Evolutionary conservation across 179 eudicot genomes (phyloP).

Genomic region (Silene coronaria): DNA sequence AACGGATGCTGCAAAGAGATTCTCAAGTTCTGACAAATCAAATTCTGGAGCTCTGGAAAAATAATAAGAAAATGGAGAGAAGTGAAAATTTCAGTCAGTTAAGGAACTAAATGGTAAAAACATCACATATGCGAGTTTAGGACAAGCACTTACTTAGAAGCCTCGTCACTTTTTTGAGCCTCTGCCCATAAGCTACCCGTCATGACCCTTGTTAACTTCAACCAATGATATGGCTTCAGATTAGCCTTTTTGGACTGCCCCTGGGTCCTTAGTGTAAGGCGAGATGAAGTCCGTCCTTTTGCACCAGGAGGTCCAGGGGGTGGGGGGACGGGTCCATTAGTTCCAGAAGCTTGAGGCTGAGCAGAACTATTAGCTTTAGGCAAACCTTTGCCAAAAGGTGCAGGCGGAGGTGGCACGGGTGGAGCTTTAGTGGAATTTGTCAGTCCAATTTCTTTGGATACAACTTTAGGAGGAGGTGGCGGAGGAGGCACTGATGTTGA

Average conservation of each 20-base stretch:
- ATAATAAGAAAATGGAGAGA: slow-evolving; percentile 12
- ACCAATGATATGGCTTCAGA: slow-evolving; percentile 82
- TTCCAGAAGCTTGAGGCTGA: slow-evolving; percentile 27
- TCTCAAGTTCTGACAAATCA: slow-evolving; percentile 82
- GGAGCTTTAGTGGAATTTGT: slow-evolving; percentile 32
- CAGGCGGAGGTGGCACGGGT: slow-evolving; percentile 50
- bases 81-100: background rate
- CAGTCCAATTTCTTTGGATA: slow-evolving; percentile 32
- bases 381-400: slow-evolving; percentile 38
- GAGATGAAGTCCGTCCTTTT: slow-evolving; percentile 46
- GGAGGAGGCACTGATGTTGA: slow-evolving; percentile 34
- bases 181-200: slow-evolving; percentile 96
- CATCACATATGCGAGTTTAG: background rate
- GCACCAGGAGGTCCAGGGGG: slow-evolving; percentile 55
- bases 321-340: slow-evolving; percentile 54
- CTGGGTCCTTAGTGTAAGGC: slow-evolving; percentile 38
- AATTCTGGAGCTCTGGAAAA: slow-evolving; percentile 66
- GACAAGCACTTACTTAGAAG: slow-evolving; percentile 49
- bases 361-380: slow-evolving; percentile 34
- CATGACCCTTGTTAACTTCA: slow-evolving; percentile 73
- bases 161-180: slow-evolving; percentile 72
- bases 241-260: slow-evolving; percentile 45
- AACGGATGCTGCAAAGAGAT: slow-evolving; percentile 62
- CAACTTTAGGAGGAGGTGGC: slow-evolving; percentile 40
- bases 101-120: background rate